Evolutionary conservation across 441 rosid genomes (phyloP).

Genomic region (Erodium texanum): DNA sequence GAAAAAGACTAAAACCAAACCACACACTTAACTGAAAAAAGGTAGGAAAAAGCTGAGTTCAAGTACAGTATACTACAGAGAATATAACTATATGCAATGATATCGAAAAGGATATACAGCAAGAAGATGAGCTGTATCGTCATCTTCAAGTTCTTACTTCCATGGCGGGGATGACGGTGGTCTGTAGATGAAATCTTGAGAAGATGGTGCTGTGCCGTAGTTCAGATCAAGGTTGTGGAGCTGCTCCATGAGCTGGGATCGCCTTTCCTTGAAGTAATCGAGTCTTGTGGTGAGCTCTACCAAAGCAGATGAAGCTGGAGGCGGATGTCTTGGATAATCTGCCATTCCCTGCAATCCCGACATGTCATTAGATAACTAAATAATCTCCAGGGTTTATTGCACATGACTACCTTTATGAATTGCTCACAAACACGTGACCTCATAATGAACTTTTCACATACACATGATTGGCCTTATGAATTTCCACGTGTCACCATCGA

Average conservation of each 20-base stretch:
- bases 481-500: too few species aligned
- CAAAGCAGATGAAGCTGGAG: constrained; percentile 16
- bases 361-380: neutral
- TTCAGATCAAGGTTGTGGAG: constrained; percentile 20
- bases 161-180: neutral
- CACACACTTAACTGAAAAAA: neutral
- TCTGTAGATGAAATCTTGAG: neutral
- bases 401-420: too few species aligned
- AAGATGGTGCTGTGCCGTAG: constrained; percentile 6
- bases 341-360: constrained; percentile 10
- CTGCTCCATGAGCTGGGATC: constrained; percentile 23
- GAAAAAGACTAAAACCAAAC: neutral
- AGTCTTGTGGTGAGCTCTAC: constrained; percentile 19
- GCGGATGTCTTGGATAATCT: constrained; percentile 15
- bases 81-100: neutral
- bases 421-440: too few species aligned
- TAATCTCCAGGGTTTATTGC: too few species aligned
- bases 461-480: too few species aligned
- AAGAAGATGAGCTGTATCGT: neutral
- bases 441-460: too few species aligned
- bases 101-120: neutral
- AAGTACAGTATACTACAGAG: neutral
- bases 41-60: neutral
- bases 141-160: neutral
- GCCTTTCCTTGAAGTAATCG: constrained; percentile 20